Base-by-base conservation (phyloP, 805 yeast genomes). In the Pichia sporocuriosa region DNA sequence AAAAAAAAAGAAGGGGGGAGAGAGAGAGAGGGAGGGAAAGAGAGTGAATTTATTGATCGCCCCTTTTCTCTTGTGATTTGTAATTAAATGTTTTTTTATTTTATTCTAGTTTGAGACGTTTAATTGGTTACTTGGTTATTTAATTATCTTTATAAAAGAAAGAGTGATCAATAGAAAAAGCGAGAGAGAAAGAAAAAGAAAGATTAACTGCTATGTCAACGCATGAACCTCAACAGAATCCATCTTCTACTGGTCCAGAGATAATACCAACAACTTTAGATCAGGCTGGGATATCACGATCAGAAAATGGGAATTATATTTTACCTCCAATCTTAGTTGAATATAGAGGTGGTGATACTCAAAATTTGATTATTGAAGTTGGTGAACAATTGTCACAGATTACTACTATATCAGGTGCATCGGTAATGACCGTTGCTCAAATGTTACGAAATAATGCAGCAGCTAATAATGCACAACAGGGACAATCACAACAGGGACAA, bases 281-380 rank as follows among this genome's bases (percentile, higher is more conserved):
- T 15, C 40, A 43, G n/a, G 37, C 52, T 8, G 56, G 56, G 2
- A 52, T 56, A 9, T 35, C 45, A 2, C 24, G 37, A 9, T 21
- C 36, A 16, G 43, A 43, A 4, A 44, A 42, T 31, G 63, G 61
- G 7, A 47, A 58, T 21, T 47, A 51, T 20, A 48, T 55, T 13
- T 45, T 62, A 17, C 65, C 66, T 5, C 58, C 63, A 1, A 56
- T 62, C 7, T 25, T 53, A 15, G 52, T 62, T 4, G 53, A 55
- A 43, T 57, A 60, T 31, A 53, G 58, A 6, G 59, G 59, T 34
- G 63, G 65, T 2, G 45, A 53, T 3, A 44, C 52, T 4, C 64
- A 59, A 40, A 50, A 46, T 22, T 42, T 62, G 16, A 32, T 52
- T 8, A 59, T 62, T 10, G 66, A 61, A 35, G 62, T 62, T 4